These are phyloP conservation scores for Eucalyptus rudis DNA, from an alignment of 345 rosid genomes.

Conservation along the genomic window DNA sequence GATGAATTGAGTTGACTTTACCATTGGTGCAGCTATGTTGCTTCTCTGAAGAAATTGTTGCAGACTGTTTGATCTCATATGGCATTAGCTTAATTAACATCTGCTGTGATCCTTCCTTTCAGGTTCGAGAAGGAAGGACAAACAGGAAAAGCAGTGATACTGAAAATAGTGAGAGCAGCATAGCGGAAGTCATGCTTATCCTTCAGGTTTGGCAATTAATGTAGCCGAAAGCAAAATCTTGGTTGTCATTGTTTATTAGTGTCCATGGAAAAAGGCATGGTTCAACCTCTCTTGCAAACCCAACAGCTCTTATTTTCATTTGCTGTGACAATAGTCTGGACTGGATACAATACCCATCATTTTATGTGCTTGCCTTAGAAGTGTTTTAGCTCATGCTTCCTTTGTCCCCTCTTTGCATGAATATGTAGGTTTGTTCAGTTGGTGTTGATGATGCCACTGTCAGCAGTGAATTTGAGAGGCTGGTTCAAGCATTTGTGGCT, in stretches of 20 bases:
- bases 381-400: neutral
- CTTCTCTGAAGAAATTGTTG: neutral
- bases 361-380: neutral
- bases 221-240: neutral
- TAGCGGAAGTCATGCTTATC: conserved; percentile 88
- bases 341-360: neutral
- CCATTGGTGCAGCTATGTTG: neutral
- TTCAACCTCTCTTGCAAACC: neutral
- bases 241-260: neutral
- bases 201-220: conserved; percentile 51
- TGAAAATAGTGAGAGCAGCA: conserved; percentile 26
- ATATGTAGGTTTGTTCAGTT: conserved; percentile 35
- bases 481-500: conserved; percentile 52
- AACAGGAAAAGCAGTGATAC: conserved; percentile 17
- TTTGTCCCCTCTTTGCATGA: neutral
- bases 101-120: neutral
- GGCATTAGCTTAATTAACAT: neutral
- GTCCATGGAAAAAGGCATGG: neutral
- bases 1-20: neutral
- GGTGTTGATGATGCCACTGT: conserved; percentile 38
- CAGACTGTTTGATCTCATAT: neutral
- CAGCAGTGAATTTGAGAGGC: conserved; percentile 45
- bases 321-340: neutral
- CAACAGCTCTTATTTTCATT: neutral
- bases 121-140: conserved; percentile 97